Conservation (phyloP, 495 filamentous ascomycete genomes). For the Trypethelium eluteriae region DNA sequence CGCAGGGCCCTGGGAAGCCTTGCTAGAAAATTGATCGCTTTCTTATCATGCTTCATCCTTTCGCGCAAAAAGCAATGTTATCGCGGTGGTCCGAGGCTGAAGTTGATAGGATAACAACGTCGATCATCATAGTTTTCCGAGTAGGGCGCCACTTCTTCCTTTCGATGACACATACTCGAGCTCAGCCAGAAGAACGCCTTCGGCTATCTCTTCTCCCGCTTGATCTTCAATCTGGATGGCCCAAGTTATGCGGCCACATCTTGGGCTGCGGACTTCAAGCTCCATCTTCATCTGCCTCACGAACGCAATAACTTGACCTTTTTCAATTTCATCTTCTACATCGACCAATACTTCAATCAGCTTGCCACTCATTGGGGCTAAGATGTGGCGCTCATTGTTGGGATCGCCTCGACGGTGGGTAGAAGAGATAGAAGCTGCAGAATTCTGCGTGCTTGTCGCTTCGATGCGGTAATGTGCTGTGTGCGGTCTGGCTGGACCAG, state of each 20-base stretch:
- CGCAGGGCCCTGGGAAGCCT: no score
- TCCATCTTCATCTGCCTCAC: conserved; percentile 66
- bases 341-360: conserved; percentile 51
- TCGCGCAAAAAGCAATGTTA: no score
- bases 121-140: background rate
- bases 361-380: conserved; percentile 51
- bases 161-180: background rate
- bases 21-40: no score
- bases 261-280: conserved; percentile 48
- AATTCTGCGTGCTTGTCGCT: background rate
- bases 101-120: background rate
- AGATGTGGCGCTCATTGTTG: conserved; percentile 36
- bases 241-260: conserved; percentile 47
- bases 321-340: conserved; percentile 45
- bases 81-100: no score
- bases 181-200: background rate
- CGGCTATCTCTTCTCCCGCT: background rate
- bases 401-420: background rate
- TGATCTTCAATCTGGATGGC: conserved; percentile 47
- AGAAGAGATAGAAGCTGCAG: background rate
- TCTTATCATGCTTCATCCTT: no score
- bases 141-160: background rate
- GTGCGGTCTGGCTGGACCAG: background rate
- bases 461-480: background rate
- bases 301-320: conserved; percentile 52